Conservation (phyloP, 2,329 filamentous ascomycete genomes). For the Penicillium sp. region DNA sequence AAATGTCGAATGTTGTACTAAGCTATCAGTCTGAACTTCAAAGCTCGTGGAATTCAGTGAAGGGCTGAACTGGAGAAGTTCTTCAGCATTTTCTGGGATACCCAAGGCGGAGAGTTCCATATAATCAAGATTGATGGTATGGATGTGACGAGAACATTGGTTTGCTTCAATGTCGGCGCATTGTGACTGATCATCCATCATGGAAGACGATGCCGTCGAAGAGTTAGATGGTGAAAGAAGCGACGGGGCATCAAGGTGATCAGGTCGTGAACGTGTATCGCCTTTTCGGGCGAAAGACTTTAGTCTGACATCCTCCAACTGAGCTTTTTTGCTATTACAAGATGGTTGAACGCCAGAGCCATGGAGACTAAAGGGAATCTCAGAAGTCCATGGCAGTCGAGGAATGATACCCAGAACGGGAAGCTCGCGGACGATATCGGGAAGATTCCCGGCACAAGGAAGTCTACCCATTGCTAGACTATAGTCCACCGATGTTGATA, state of each 20-base stretch:
- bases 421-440: constrained; percentile 24
- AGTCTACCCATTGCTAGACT: constrained; percentile 22
- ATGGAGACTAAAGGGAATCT: neutral
- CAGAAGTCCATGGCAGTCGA: constrained; percentile 24
- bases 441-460: constrained; percentile 23
- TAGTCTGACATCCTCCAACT: neutral
- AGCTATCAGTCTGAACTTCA: neutral
- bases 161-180: neutral
- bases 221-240: neutral
- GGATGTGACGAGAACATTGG: neutral
- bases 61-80: neutral
- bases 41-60: neutral
- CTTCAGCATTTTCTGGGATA: neutral
- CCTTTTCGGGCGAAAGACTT: too few relatives aligned
- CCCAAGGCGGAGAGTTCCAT: neutral
- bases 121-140: neutral
- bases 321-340: neutral
- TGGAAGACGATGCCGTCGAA: neutral
- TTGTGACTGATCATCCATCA: neutral
- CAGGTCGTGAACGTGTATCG: too few relatives aligned
- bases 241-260: neutral
- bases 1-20: neutral
- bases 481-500: constrained; percentile 30
- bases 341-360: neutral
- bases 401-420: constrained; percentile 17